Evolutionary conservation across 1,139 yeast species (phyloP).

Genomic region (Taiozyma onychis): DNA sequence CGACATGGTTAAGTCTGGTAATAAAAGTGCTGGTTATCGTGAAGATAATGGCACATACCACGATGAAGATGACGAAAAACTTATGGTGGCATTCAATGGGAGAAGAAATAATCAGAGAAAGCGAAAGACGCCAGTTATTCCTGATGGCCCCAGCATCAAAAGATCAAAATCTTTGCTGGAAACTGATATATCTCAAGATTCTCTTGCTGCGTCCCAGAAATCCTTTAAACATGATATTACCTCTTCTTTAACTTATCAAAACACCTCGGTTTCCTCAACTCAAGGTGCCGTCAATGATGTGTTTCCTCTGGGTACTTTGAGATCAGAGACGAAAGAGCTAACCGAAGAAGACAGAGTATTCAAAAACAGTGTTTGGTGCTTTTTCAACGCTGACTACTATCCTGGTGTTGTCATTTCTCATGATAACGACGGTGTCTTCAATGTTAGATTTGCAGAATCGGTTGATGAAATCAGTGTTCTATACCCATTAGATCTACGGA

Average conservation of each 20-base stretch:
- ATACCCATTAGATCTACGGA: conserved; percentile 31
- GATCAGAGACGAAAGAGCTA: conserved; percentile 5
- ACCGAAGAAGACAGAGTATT: conserved; percentile 25
- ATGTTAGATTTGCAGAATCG: conserved; percentile 21
- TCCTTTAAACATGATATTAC: not conserved
- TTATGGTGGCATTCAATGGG: not conserved
- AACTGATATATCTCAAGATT: not conserved
- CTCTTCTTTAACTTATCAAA: not conserved
- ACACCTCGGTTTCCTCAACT: not conserved
- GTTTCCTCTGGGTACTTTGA: conserved; percentile 1
- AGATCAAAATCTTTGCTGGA: not conserved
- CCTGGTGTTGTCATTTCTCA: conserved; percentile 27
- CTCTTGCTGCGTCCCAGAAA: not conserved
- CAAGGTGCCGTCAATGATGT: not conserved
- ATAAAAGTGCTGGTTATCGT: not conserved
- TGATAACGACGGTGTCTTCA: conserved; percentile 9
- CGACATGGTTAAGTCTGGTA: not conserved
- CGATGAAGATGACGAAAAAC: conserved; percentile 1
- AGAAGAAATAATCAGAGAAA: not conserved
- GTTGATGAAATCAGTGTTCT: conserved; percentile 13
- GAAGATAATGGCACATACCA: not conserved
- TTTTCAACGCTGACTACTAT: conserved; percentile 27
- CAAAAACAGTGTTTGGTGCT: conserved; percentile 30
- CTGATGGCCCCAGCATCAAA: not conserved
- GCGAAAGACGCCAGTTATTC: not conserved